Evolutionary conservation across 306 rosid species (phyloP).

Genomic region (Vigna unguiculata): DNA sequence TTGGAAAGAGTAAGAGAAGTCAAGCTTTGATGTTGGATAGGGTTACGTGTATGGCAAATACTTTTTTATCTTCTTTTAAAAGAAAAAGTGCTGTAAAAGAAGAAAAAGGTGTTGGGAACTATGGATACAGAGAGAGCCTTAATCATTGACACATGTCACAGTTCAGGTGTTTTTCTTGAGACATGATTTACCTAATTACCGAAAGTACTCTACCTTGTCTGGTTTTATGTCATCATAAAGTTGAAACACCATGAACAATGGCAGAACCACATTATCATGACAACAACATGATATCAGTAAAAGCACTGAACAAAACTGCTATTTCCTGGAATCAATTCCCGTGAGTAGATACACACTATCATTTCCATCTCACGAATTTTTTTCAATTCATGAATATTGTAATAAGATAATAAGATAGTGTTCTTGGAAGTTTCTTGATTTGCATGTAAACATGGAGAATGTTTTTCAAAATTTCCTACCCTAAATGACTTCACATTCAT

Average conservation of each 20-base stretch:
- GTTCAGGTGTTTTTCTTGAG: slow-evolving; percentile 10
- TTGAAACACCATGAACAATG: background rate
- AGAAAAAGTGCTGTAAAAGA: background rate
- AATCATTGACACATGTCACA: slow-evolving; percentile 13
- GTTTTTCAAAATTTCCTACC: too few species aligned
- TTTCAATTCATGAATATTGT: too few species aligned
- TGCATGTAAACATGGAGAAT: too few species aligned
- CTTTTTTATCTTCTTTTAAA: background rate
- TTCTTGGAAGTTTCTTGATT: too few species aligned
- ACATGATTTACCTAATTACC: slow-evolving; percentile 33
- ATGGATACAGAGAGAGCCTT: slow-evolving; percentile 4
- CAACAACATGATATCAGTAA: background rate
- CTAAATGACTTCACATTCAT: too few species aligned
- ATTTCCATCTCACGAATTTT: too few species aligned
- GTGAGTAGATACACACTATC: too few species aligned
- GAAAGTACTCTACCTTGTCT: slow-evolving; percentile 29
- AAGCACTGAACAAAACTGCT: background rate
- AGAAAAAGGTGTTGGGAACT: slow-evolving; percentile 30
- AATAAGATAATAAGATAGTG: too few species aligned
- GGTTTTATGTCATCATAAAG: background rate
- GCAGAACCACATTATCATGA: background rate
- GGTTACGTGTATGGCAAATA: slow-evolving; percentile 1
- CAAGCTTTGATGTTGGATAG: slow-evolving; percentile 12
- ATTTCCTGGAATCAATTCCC: too few species aligned
- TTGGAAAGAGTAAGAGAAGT: background rate